These are phyloP conservation scores for Fusarium kyushuense DNA, from an alignment of 2,329 filamentous ascomycete genomes.

Conservation along the genomic window DNA sequence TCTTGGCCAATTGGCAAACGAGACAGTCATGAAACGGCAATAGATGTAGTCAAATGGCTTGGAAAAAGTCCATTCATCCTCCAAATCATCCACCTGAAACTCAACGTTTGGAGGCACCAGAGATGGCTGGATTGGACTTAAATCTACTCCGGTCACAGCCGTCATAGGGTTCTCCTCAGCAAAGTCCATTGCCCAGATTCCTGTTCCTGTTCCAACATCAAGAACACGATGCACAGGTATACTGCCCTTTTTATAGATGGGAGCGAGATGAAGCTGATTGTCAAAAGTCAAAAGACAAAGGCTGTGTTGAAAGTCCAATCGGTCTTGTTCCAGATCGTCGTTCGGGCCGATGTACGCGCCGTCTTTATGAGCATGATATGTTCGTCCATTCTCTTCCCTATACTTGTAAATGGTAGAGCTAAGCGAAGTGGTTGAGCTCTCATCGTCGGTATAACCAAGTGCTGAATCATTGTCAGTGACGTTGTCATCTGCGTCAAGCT, in stretches of 20 bases:
- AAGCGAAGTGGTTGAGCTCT: conserved; percentile 37
- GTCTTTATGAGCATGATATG: conserved; percentile 47
- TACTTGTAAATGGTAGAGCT: conserved; percentile 37
- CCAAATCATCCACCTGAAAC: conserved; percentile 46
- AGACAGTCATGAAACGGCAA: conserved; percentile 37
- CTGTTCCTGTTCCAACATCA: conserved; percentile 45
- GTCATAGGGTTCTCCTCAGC: conserved; percentile 36
- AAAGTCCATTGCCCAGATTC: conserved; percentile 47
- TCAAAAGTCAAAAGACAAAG: conserved; percentile 47
- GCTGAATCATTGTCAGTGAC: conserved; percentile 15
- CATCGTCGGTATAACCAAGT: background rate
- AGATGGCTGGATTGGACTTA: conserved; percentile 38
- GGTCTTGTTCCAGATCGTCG: conserved; percentile 23
- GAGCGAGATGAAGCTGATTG: conserved; percentile 39
- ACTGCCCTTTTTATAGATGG: conserved; percentile 1
- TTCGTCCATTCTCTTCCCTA: conserved; percentile 45
- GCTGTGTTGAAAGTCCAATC: conserved; percentile 39
- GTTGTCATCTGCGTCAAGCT: conserved; percentile 14
- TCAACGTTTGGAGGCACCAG: conserved; percentile 40
- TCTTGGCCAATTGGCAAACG: conserved; percentile 33
- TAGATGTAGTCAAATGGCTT: conserved; percentile 46
- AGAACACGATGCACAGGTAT: conserved; percentile 33
- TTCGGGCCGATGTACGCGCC: conserved; percentile 26
- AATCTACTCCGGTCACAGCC: conserved; percentile 33
- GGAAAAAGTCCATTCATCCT: conserved; percentile 42